Conservation (phyloP, 805 yeast species). For the Osmozyma mogii region DNA sequence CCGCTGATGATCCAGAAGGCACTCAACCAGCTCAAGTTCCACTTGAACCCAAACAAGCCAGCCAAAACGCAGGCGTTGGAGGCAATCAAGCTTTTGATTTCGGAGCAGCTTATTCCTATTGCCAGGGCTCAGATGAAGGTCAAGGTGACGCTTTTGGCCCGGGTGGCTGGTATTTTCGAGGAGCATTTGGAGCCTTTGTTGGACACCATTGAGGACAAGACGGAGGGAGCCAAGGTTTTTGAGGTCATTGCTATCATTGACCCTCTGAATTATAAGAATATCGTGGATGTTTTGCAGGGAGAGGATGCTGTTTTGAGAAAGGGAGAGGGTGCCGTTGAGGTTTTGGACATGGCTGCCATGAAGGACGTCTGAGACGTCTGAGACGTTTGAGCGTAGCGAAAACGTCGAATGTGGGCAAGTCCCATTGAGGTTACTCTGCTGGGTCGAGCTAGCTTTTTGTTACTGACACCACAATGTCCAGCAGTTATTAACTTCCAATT, state of each 20-base stretch:
- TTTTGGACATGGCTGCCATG: slow-evolving; percentile 83
- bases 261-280: slow-evolving; percentile 71
- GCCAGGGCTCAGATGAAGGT: slow-evolving; percentile 93
- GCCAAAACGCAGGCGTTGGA: slow-evolving; percentile 89
- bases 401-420: no score
- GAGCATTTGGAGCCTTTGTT: slow-evolving; percentile 27
- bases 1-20: slow-evolving; percentile 92
- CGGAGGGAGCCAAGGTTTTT: slow-evolving; percentile 41
- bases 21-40: slow-evolving; percentile 67
- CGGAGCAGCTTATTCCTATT: slow-evolving; percentile 81
- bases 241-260: slow-evolving; percentile 62
- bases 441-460: no score
- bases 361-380: slow-evolving; percentile 43
- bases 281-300: slow-evolving; percentile 54
- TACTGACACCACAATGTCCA: no score
- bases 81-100: slow-evolving; percentile 71
- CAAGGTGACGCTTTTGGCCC: slow-evolving; percentile 48
- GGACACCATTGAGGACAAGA: slow-evolving; percentile 27
- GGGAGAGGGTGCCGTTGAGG: slow-evolving; percentile 67
- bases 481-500: no score
- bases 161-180: slow-evolving; percentile 39
- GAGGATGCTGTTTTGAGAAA: slow-evolving; percentile 35
- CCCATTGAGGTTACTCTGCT: no score
- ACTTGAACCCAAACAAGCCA: slow-evolving; percentile 61
- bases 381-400: no score